These are phyloP conservation scores for Coelastrella sp. DNA, from an alignment of 139 green algal species.

Conservation along the genomic window DNA sequence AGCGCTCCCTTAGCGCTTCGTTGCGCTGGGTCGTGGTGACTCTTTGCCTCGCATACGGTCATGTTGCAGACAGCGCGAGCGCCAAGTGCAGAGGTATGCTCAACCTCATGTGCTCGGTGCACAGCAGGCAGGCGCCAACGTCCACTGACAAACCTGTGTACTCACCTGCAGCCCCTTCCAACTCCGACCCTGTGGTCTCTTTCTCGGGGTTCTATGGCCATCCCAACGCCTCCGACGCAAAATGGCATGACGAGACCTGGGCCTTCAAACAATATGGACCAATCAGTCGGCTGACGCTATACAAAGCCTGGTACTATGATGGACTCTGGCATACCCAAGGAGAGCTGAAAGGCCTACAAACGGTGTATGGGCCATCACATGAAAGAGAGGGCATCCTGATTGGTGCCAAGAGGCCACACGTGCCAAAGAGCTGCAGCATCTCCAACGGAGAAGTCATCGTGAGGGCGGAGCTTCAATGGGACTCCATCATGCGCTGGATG, in stretches of 20 bases:
- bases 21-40: too few species aligned
- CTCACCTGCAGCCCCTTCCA: too few species aligned
- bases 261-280: constrained; percentile 19
- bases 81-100: too few species aligned
- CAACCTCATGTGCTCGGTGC: too few species aligned
- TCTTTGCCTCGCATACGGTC: too few species aligned
- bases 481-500: constrained; percentile 31
- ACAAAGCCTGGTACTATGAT: constrained; percentile 40
- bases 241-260: constrained; percentile 11
- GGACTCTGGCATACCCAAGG: constrained; percentile 29
- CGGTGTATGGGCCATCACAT: background rate
- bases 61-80: too few species aligned
- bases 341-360: constrained; percentile 38
- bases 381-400: background rate
- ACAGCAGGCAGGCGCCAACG: too few species aligned
- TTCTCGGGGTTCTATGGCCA: too few species aligned
- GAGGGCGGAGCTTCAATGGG: constrained; percentile 30
- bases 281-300: background rate
- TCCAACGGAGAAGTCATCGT: constrained; percentile 8
- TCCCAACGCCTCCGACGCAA: background rate
- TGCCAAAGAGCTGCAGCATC: constrained; percentile 16
- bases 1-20: too few species aligned
- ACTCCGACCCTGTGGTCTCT: too few species aligned
- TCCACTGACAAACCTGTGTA: too few species aligned
- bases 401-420: constrained; percentile 16